phyloP scores from a whole-genome alignment of 2,329 filamentous ascomycete genomes.

The Monosporascus sp. region DNA sequence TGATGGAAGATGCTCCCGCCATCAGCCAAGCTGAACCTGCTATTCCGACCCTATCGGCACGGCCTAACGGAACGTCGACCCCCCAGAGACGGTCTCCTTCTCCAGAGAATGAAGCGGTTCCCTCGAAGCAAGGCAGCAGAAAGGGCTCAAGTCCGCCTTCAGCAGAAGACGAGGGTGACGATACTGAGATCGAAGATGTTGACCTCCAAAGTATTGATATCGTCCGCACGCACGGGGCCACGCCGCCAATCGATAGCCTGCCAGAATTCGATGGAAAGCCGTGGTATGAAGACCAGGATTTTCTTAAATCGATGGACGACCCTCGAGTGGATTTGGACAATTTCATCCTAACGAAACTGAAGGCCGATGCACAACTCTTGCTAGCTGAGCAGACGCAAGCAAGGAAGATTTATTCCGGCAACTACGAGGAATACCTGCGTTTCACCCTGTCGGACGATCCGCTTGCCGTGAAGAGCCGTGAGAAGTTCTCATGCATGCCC shows the following conservation, averaged over 20 bases:
- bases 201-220: constrained; percentile 44
- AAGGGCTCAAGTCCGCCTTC: constrained; percentile 40
- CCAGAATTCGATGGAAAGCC: constrained; percentile 41
- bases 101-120: constrained; percentile 22
- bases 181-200: constrained; percentile 50
- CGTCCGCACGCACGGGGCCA: constrained; percentile 46
- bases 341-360: constrained; percentile 42
- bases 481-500: constrained; percentile 43
- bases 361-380: constrained; percentile 34
- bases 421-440: constrained; percentile 47
- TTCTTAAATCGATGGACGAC: constrained; percentile 36
- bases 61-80: constrained; percentile 9
- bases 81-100: constrained; percentile 14
- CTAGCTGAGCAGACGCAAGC: constrained; percentile 32
- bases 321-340: constrained; percentile 34
- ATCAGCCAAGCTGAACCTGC: constrained; percentile 12
- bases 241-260: constrained; percentile 50
- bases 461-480: constrained; percentile 48
- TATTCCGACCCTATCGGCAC: constrained; percentile 9
- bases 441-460: constrained; percentile 54
- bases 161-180: constrained; percentile 45
- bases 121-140: constrained; percentile 21
- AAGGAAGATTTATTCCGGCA: constrained; percentile 38
- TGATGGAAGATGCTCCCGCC: constrained; percentile 32
- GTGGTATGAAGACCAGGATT: constrained; percentile 44